These are phyloP conservation scores for Metarhizium brunneum DNA, from an alignment of 2,329 filamentous ascomycete genomes.

Conservation along the genomic window DNA sequence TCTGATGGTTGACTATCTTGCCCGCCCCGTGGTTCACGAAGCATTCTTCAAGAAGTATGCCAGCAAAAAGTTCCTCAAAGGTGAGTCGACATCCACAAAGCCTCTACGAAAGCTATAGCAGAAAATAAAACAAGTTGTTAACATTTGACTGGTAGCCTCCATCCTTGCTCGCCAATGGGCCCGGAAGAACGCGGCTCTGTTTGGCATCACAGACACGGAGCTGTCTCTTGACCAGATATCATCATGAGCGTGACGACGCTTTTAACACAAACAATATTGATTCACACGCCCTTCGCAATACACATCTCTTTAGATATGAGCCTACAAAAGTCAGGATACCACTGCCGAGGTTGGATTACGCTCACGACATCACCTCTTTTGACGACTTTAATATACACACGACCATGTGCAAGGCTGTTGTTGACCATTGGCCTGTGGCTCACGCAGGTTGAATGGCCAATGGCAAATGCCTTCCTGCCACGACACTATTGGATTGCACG, in stretches of 20 bases:
- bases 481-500: conserved; percentile 2
- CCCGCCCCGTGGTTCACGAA: conserved; percentile 81
- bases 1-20: conserved; percentile 95
- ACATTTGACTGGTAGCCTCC: conserved; percentile 51
- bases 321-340: conserved; percentile 8
- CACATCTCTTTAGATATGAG: conserved; percentile 16
- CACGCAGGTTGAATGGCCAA: background rate
- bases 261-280: background rate
- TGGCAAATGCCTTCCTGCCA: background rate
- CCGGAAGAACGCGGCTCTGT: conserved; percentile 61
- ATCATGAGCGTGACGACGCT: conserved; percentile 16
- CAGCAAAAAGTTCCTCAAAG: conserved; percentile 98
- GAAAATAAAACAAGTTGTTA: conserved; percentile 5
- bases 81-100: conserved; percentile 40
- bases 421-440: background rate
- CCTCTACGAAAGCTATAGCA: background rate
- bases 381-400: conserved; percentile 24
- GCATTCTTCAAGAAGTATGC: conserved; percentile 99
- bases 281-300: conserved; percentile 2
- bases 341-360: conserved; percentile 19
- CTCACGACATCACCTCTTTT: conserved; percentile 14
- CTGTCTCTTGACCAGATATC: conserved; percentile 39
- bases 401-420: conserved; percentile 6
- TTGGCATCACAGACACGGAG: conserved; percentile 43
- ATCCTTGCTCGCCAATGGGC: conserved; percentile 90